Conservation (phyloP, 139 green algal species). For the Tetraselmis chui region DNA sequence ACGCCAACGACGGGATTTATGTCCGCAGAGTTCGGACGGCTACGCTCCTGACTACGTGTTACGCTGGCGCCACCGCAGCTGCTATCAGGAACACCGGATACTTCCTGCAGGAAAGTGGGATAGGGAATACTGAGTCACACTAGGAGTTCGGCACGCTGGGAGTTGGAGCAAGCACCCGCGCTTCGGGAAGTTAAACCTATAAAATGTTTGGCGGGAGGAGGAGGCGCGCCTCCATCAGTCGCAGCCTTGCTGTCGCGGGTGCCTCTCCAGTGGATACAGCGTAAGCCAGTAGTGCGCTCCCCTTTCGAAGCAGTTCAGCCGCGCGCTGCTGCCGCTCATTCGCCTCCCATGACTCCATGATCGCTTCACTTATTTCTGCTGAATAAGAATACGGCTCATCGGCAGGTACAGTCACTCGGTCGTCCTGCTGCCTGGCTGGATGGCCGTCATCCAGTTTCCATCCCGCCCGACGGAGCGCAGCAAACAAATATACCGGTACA, state of each 20-base stretch:
- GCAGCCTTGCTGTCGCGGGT: background rate
- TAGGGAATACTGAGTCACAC: background rate
- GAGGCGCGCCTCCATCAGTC: background rate
- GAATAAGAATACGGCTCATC: too few relatives aligned
- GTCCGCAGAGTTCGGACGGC: background rate
- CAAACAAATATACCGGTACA: too few relatives aligned
- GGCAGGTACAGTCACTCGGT: too few relatives aligned
- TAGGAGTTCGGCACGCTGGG: background rate
- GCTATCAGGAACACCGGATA: background rate
- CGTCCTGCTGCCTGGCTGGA: too few relatives aligned
- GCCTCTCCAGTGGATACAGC: background rate
- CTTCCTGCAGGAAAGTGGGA: background rate
- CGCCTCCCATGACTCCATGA: background rate
- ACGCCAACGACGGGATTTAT: background rate
- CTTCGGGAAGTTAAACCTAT: background rate
- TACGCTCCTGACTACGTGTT: background rate
- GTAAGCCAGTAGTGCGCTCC: background rate
- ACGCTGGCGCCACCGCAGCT: too few relatives aligned
- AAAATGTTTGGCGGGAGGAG: too few relatives aligned
- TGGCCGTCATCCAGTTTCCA: too few relatives aligned
- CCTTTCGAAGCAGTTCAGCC: background rate
- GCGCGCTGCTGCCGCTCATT: background rate
- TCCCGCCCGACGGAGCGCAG: too few relatives aligned
- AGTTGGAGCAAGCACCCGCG: background rate
- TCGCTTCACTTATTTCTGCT: too few relatives aligned